Percentiles rank a stretch among this genome's conserved stretches.
Conservation (phyloP, 1,284 basidiomycete species). For the Ceratobasidium sp. region DNA sequence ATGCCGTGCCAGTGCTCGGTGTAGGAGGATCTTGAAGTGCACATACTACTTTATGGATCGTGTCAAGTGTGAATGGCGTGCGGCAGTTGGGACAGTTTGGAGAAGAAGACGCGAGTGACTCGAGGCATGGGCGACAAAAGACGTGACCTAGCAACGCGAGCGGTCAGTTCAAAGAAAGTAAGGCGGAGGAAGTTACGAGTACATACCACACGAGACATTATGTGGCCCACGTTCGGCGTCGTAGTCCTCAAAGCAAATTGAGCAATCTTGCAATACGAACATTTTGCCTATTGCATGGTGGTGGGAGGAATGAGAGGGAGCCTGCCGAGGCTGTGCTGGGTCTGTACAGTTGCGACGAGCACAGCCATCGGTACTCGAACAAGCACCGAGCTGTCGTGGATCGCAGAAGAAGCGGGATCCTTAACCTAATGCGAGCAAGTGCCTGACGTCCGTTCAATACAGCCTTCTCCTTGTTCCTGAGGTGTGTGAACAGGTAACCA, state of each 20-base stretch:
- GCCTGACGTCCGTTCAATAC: not conserved
- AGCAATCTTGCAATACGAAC: conserved; percentile 29
- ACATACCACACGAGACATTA: conserved; percentile 29
- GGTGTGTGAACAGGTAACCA: no score
- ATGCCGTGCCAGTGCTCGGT: not conserved
- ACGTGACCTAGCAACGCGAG: conserved; percentile 9
- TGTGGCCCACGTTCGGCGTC: conserved; percentile 14
- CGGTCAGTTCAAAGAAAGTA: not conserved
- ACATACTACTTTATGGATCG: conserved; percentile 15
- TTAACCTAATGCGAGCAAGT: not conserved
- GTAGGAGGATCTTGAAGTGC: not conserved
- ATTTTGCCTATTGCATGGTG: not conserved
- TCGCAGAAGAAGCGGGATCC: not conserved
- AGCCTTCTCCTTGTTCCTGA: no score
- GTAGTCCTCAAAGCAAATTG: conserved; percentile 29
- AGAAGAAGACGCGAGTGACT: conserved; percentile 3
- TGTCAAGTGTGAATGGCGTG: not conserved
- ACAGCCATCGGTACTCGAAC: not conserved
- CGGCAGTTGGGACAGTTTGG: conserved; percentile 36
- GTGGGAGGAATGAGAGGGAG: no score
- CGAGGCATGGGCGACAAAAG: conserved; percentile 33
- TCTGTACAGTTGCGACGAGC: not conserved
- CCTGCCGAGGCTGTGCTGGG: no score
- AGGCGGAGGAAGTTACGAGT: no score
- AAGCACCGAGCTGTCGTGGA: not conserved